Evolutionary conservation across 305 asterid species (phyloP), one percentile per base, ranked within the genome.

Genomic region (Nicotiana rustica): DNA sequence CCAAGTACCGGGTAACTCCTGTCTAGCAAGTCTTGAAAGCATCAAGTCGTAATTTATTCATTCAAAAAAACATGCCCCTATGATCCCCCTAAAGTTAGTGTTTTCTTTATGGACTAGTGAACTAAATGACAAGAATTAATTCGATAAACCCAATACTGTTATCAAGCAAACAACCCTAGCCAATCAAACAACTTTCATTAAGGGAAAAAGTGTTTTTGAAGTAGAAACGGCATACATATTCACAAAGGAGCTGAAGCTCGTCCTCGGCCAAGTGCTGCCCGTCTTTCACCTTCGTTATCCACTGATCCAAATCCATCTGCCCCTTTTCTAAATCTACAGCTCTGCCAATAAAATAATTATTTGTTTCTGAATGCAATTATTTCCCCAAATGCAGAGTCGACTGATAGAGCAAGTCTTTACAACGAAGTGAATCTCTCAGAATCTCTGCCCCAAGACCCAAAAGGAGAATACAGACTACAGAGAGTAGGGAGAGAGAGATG

Each of bases 181-280:
- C 79, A 73, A 70, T 70, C 78, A 52, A 70, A 70, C 18, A 14
- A 44, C 52, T 44, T 41, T 44, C 52, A 44, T 44, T 44, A 2
- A 44, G 13, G 52, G 12, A 8, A 44, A 9, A 44, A 38, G 17
- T 35, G 52, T 15, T 41, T 70, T 44, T 49, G 38, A 75, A 38
- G 69, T 67, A 61, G 19, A 47, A 81, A 82, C 60, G 38, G 52
- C 77, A 76, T 92, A 96, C 98, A 85, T 93, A 93, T 96, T 96
- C 99, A 87, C 99, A 94, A 57, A 96, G 98, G 77, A 96, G 97
- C 92, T 96, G 99, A 86, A 96, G 98, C 89, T 96, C 97, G 67
- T 94, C 98, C 88, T 96, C 99, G 1, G 99, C 88, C 92, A 96
- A 91, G 94, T 96, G 99, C 82, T 94, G 94, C 47, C 97, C 97